Base-by-base conservation (phyloP, 169 alveolate species). In the Ichthyophthirius multifiliis region DNA sequence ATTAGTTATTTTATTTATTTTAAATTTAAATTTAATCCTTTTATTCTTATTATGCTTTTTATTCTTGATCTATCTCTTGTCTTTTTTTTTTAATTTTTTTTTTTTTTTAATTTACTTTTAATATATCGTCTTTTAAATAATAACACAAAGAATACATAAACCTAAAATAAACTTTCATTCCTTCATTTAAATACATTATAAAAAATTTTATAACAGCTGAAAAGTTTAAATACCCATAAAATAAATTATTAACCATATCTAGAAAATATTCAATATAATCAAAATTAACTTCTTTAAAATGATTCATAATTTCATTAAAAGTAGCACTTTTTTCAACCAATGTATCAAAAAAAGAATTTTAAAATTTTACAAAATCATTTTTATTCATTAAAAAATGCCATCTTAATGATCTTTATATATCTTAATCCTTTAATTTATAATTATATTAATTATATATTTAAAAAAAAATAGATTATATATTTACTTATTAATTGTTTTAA, bases 331-430 rank as follows among this genome's bases (percentile, higher is more conserved):
- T 81, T 32, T 41, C n/a, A 23, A 71, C 45, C 15, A 81, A 75
- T 5, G 86, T 81, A 12, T 81, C 82, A 81, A 46, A 81, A 63
- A 67, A 81, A 30, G 82, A 37, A 23, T 67, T 73, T n/a, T 75
- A 75, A 65, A 30, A 65, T 47, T 75, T n/a, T n/a, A n/a, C 43
- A 73, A 71, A 81, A 39, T 81, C 55, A 37, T 20, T 16, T 30
- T 81, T 76, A 45, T 81, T 81, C 82, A 81, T 47, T 10, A 81
- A 64, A 20, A 81, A 55, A 71, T 81, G 86, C 86, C 86, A 81
- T 73, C 86, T 73, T 48, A 81, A 44, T 37, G 63, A 18, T 18
- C 77, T 67, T 18, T 67, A 15, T 18, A 18, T 32, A 18, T 67
- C 77, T 6, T 35, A 34, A 39, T 41, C n/a, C n/a, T n/a, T n/a